These are phyloP conservation scores for Quercus agrifolia DNA, from an alignment of 306 rosid species.

Conservation along the genomic window DNA sequence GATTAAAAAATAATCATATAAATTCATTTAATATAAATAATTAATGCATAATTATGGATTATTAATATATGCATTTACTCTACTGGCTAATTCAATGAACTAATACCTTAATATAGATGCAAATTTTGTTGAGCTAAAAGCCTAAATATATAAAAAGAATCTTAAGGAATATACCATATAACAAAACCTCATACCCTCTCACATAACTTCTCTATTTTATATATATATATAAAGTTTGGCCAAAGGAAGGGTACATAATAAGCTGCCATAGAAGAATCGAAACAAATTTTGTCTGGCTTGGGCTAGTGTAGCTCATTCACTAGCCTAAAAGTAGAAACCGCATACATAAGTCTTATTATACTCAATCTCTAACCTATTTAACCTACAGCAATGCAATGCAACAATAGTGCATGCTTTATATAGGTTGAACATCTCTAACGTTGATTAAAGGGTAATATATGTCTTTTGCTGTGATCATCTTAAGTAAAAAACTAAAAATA, in stretches of 20 bases:
- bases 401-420: not conserved
- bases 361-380: not conserved
- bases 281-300: constrained; percentile 14
- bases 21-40: too few species aligned
- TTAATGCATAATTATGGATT: too few species aligned
- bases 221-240: not conserved
- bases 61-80: too few species aligned
- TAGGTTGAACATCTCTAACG: constrained; percentile 9
- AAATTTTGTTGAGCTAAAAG: too few species aligned
- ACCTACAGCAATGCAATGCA: not conserved
- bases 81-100: too few species aligned
- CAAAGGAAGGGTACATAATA: constrained; percentile 2
- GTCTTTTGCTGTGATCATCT: constrained; percentile 5
- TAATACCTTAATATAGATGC: too few species aligned
- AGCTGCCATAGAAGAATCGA: constrained; percentile 13
- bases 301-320: constrained; percentile 1
- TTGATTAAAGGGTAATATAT: constrained; percentile 17
- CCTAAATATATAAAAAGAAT: too few species aligned
- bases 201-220: too few species aligned
- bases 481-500: constrained; percentile 7
- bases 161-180: too few species aligned
- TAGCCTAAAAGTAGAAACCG: constrained; percentile 8
- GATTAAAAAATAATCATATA: too few species aligned
- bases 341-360: not conserved
- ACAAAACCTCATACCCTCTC: too few species aligned